These are phyloP conservation scores for Leccinum pellstonianum DNA, from an alignment of 768 basidiomycete genomes.

Conservation along the genomic window DNA sequence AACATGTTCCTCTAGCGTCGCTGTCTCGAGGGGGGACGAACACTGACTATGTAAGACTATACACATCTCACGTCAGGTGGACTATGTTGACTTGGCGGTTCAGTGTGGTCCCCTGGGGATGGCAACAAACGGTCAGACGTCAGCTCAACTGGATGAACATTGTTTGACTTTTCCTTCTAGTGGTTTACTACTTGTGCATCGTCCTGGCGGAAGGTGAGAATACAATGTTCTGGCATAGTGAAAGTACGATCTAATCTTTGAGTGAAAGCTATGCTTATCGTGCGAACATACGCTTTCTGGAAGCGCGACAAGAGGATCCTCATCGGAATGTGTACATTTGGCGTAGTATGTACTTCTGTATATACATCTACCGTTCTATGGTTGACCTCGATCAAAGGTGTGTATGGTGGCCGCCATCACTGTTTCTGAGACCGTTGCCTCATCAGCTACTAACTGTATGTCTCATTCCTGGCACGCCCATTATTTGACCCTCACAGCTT, in stretches of 20 bases:
- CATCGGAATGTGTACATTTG: constrained; percentile 13
- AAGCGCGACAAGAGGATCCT: constrained; percentile 18
- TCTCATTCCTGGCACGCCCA: not conserved
- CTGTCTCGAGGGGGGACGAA: not conserved
- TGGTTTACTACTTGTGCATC: constrained; percentile 15
- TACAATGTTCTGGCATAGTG: not conserved
- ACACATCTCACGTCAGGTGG: not conserved
- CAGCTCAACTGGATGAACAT: not conserved
- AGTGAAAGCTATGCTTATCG: constrained; percentile 15
- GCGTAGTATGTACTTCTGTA: constrained; percentile 5
- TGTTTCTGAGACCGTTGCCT: constrained; percentile 8
- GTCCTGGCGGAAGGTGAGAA: constrained; percentile 19
- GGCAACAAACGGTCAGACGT: constrained; percentile 7
- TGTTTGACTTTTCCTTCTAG: constrained; percentile 3
- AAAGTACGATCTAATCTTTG: not conserved
- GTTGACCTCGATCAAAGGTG: constrained; percentile 1
- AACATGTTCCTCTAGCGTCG: constrained; percentile 5
- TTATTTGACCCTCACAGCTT: not conserved
- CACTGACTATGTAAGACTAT: constrained; percentile 8
- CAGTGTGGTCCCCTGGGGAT: constrained; percentile 16
- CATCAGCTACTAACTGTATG: constrained; percentile 6
- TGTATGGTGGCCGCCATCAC: constrained; percentile 6
- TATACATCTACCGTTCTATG: not conserved
- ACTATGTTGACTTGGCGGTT: not conserved
- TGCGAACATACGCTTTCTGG: constrained; percentile 23